These are phyloP conservation scores for Diaporthe ampelina DNA, from an alignment of 2,329 filamentous ascomycete genomes.

Conservation along the genomic window DNA sequence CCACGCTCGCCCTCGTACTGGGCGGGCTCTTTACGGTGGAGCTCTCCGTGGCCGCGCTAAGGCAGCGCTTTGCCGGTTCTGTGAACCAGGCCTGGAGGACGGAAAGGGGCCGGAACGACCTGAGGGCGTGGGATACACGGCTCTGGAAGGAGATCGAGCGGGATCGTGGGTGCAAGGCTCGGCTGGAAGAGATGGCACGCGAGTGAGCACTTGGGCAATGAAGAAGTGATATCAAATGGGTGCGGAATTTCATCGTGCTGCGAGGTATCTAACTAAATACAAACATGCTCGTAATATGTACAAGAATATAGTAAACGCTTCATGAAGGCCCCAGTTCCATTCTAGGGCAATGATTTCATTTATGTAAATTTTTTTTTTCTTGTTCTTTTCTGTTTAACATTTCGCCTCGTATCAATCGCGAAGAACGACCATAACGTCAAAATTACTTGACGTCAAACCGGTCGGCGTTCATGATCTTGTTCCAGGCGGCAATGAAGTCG, in stretches of 20 bases:
- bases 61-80: slow-evolving; percentile 49
- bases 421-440: too few species aligned
- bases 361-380: neutral
- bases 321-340: neutral
- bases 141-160: slow-evolving; percentile 72
- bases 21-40: slow-evolving; percentile 74
- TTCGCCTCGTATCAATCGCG: neutral
- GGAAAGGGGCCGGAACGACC: slow-evolving; percentile 36
- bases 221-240: neutral
- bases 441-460: slow-evolving; percentile 68
- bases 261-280: slow-evolving; percentile 16
- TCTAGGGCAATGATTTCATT: neutral
- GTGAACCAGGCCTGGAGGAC: slow-evolving; percentile 23
- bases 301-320: slow-evolving; percentile 17
- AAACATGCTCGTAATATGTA: slow-evolving; percentile 25
- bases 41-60: slow-evolving; percentile 66
- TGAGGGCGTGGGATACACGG: slow-evolving; percentile 66
- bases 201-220: neutral
- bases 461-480: slow-evolving; percentile 82
- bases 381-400: neutral
- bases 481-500: slow-evolving; percentile 80
- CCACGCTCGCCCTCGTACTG: slow-evolving; percentile 75
- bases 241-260: neutral
- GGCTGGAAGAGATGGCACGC: slow-evolving; percentile 8
- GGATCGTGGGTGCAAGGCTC: slow-evolving; percentile 52